A percentile compares a stretch with the other conserved stretches of the same genome.
phyloP scores from a whole-genome alignment of 768 basidiomycete genomes.

The Russula olivacea region DNA sequence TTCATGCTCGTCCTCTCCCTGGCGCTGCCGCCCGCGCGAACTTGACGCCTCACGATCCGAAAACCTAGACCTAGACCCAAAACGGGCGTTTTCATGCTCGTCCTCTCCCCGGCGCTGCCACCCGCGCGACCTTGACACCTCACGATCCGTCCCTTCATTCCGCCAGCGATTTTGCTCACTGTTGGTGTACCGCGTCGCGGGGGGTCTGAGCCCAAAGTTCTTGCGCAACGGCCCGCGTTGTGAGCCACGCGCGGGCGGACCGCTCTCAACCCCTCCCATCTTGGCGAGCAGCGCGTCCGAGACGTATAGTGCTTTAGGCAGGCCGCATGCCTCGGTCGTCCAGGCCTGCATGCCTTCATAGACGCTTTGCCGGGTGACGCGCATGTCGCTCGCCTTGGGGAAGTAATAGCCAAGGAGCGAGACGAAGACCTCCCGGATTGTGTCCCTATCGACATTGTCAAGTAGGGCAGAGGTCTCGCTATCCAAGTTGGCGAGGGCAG shows the following conservation, averaged over 20 bases:
- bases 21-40: background rate
- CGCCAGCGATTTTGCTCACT: slow-evolving; percentile 12
- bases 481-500: slow-evolving; percentile 20
- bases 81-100: background rate
- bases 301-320: slow-evolving; percentile 15
- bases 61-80: background rate
- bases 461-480: slow-evolving; percentile 20
- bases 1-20: background rate
- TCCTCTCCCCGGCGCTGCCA: background rate
- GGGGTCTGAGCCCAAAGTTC: slow-evolving; percentile 8
- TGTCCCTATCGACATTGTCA: slow-evolving; percentile 15
- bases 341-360: slow-evolving; percentile 20
- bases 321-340: slow-evolving; percentile 20
- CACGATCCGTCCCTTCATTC: slow-evolving; percentile 8
- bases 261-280: slow-evolving; percentile 5
- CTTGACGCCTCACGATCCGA: background rate
- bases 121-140: background rate
- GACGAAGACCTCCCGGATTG: slow-evolving; percentile 20
- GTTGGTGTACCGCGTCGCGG: slow-evolving; percentile 5
- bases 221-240: background rate
- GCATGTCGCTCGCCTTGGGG: slow-evolving; percentile 5
- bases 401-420: slow-evolving; percentile 24
- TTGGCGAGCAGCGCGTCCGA: slow-evolving; percentile 17
- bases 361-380: slow-evolving; percentile 7
- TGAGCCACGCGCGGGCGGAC: background rate